Percentiles rank a stretch among this genome's conserved stretches.
These are phyloP conservation scores for Sporobolomyces phaffii DNA, from an alignment of 768 basidiomycete species.

Conservation along the genomic window DNA sequence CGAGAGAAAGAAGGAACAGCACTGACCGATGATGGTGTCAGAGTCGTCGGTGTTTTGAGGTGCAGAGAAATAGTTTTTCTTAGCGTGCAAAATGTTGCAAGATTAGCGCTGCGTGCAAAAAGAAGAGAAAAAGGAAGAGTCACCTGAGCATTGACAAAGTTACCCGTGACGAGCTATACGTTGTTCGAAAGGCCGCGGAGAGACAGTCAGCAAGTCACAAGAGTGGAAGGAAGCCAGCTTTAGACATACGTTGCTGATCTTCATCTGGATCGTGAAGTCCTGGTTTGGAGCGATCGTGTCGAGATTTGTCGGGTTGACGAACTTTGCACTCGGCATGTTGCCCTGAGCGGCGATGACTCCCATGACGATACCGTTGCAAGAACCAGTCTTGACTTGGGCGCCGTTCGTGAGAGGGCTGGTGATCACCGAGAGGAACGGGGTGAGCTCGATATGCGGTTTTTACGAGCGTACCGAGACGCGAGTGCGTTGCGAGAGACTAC, in stretches of 20 bases:
- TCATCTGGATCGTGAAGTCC: conserved; percentile 55
- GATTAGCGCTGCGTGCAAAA: not conserved
- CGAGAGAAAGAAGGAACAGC: not conserved
- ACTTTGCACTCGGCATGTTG: conserved; percentile 54
- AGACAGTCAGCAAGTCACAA: conserved; percentile 42
- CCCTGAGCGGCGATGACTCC: conserved; percentile 53
- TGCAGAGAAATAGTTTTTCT: conserved; percentile 2
- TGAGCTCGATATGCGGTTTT: too few relatives aligned
- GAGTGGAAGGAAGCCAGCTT: conserved; percentile 10
- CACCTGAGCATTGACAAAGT: conserved; percentile 56
- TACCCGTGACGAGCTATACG: conserved; percentile 48
- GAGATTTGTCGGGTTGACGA: conserved; percentile 51
- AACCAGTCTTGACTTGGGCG: conserved; percentile 50
- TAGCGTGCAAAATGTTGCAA: too few relatives aligned
- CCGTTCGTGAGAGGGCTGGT: conserved; percentile 55
- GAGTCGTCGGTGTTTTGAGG: conserved; percentile 1
- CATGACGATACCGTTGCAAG: conserved; percentile 60
- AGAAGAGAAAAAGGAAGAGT: conserved; percentile 5
- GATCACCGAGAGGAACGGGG: not conserved
- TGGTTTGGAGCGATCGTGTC: conserved; percentile 51
- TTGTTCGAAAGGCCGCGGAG: not conserved
- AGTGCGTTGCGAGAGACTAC: not conserved
- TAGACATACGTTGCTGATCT: conserved; percentile 46
- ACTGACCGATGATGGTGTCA: conserved; percentile 54
- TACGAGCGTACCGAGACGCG: not conserved